Evolutionary conservation across 139 green algal species (phyloP), one percentile per base, ranked within the genome.

Genomic region (Ostreobium quekettii): DNA sequence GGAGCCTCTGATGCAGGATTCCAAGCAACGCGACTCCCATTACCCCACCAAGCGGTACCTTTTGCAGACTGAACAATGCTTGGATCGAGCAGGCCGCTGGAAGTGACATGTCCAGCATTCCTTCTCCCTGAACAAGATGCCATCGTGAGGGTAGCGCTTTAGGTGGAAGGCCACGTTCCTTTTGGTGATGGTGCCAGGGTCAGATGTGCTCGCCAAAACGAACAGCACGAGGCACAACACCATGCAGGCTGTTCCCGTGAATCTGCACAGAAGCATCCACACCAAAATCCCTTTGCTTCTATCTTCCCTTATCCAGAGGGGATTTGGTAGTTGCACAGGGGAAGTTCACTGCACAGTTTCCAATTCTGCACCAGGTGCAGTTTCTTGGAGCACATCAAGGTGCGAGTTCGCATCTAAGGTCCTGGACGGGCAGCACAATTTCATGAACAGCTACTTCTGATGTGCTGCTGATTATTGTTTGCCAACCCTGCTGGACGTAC

Each of bases 51-150:
- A 24, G 33, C 62, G 39, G 49, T 38, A 83, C 69, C 65, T 74
- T 38, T 72, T 69, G 72, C 76, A 84, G 26, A 76, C 31, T 11
- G 36, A 58, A 68, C 84, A 90, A 72, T 91, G 85, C 76, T 91
- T 91, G 36, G 76, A 78, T 64, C 85, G 78, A 4, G 74, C 75
- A 32, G 85, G 85, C 46, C 74, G 73, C 8, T 67, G 38, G 28
- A 78, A 28, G 7, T 42, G 22, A 70, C 85, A 91, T 8, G 81
- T 90, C 1, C 48, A n/a, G 71, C 84, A 90, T 2, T 80, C 26
- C 48, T 67, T 77, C 15, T 24, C 29, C 31, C 59, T 4, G 56
- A 58, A 76, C 33, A 66, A 53, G 33, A 46, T 29, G 65, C 28
- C 46, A 47, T 71, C 64, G 48, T 36, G 56, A 3, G 64, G 64